Base-by-base conservation (phyloP, 1,139 yeast genomes). In the Nakaseomyces nivariensis region DNA sequence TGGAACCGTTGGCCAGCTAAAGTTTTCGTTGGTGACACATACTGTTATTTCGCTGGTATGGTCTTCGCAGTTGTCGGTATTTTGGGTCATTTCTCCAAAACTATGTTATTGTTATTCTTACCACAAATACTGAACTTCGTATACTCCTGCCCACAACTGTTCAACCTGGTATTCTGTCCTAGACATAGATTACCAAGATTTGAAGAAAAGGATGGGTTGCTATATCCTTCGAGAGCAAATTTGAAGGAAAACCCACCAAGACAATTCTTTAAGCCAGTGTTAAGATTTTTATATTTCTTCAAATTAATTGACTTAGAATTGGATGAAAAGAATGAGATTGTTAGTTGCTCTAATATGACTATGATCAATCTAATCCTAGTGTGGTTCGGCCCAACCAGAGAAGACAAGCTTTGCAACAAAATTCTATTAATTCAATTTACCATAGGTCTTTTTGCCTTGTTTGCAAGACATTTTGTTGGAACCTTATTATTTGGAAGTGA, bases 21-120 rank as follows among this genome's bases (percentile, higher is more conserved):
- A 51, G 97, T 88, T 1, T 92, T 92, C 71, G 99, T 94, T 4
- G 99, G 99, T 26, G 99, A 92, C 64, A 92, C 98, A 0, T 94
- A 85, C 71, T 92, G 99, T 68, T 92, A 94, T 68, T 89, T 92
- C 67, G 88, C 96, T 33, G 99, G 99, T 3, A 92, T 92, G 98
- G 96, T 92, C 0, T 90, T 92, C 68, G 98, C 97, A 0, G 94
- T 90, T 37, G 96, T 88, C 29, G 97, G 97, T 3, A 94, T 92
- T 43, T 76, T 88, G 53, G 97, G 97, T 1, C 99, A 92, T 70
- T 94, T 90, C 66, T 87, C 97, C 46, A 92, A 92, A 68, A 92
- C 99, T 0, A 73, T 92, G 58, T 72, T 92, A 66, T 69, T 90
- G 37, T 84, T 92, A 64, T 84, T 92, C 64, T 71, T 87, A 37